Evolutionary conservation across 192 early-diverging fungal species (phyloP), one percentile per base, ranked within the genome.

Genomic region (Coemansia sp.): DNA sequence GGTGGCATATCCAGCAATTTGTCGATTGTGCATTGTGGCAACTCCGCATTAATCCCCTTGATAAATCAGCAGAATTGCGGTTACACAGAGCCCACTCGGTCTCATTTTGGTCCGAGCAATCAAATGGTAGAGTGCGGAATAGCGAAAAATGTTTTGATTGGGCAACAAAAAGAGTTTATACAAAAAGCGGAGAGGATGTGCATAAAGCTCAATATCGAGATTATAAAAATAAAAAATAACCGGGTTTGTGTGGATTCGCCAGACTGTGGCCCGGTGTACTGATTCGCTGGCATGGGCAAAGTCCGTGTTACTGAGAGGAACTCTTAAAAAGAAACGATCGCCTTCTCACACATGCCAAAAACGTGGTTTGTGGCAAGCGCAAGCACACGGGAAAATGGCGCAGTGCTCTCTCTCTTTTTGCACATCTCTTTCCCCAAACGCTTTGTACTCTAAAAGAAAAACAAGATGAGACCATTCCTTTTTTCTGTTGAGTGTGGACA

Each of bases 181-280:
- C 52, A 35, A n/a, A 35, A 8, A 35, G 52, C 52, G 52, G 52
- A 53, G 29, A 11, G 52, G 52, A 53, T 53, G 52, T 18, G 34
- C 52, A 32, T 9, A n/a, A 29, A 29, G 32, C 52, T 24, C 22
- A 50, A 34, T 7, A 34, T 53, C 29, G 52, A 18, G 52, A 53
- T 53, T 18, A 27, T 15, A 27, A 53, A 33, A 24, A 53, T 26
- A 18, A n/a, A n/a, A n/a, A n/a, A n/a, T n/a, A n/a, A n/a, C n/a
- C n/a, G n/a, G n/a, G n/a, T n/a, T n/a, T n/a, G n/a, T n/a, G n/a
- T n/a, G n/a, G n/a, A n/a, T n/a, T n/a, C n/a, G n/a, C 4, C 18
- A 19, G 32, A 53, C 52, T 53, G 52, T 19, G 32, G 27, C 24
- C 9, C 29, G 1, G 32, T 32, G 1, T 18, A 10, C 32, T 35